Evolutionary conservation across 2,329 filamentous ascomycete genomes (phyloP), one percentile per base, ranked within the genome.

Genomic region (Ceratocystis smalleyi): DNA sequence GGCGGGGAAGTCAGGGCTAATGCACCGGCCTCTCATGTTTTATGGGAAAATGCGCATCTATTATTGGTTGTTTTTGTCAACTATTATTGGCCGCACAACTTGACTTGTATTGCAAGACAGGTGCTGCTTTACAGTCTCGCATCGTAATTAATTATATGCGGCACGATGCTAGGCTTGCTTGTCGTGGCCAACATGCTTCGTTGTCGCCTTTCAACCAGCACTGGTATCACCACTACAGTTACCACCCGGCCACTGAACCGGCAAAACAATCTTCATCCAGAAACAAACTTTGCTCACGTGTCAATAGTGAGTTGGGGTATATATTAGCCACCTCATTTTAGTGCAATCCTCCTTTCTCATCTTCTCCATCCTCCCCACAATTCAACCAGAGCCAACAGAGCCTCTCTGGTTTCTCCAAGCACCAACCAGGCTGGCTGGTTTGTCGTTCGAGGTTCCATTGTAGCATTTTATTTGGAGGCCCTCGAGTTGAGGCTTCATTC

Each of bases 1-100:
- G 59, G 64, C 59, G 64, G 59, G 59, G 64, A 65, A 62, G 10
- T 49, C 40, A 60, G 59, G 59, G 59, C 57, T 40, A n/a, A 35
- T 35, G 32, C 32, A 12, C 32, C 32, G 32, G 32, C 32, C 32
- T 35, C 32, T 35, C 32, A 35, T 35, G 10, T 35, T 32, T 35
- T 35, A 12, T 35, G 32, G 32, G 8, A 35, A 35, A 35, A 8
- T 35, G 32, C 32, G 7, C 8, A 35, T 35, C 32, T 35, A 2
- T 35, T 10, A 2, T 35, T 35, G 10, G 32, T 10, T 10, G 7
- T 2, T 35, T 35, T 35, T 35, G 8, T 35, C 32, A 8, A 35
- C 32, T 35, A 3, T 10, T 35, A 8, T 35, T 35, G 7, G 7
- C 8, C 32, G 10, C 32, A 35, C 8, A 35, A 10, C 32, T 35